phyloP scores from a whole-genome alignment of 1,139 yeast genomes.

The Zygoascus sp. region DNA sequence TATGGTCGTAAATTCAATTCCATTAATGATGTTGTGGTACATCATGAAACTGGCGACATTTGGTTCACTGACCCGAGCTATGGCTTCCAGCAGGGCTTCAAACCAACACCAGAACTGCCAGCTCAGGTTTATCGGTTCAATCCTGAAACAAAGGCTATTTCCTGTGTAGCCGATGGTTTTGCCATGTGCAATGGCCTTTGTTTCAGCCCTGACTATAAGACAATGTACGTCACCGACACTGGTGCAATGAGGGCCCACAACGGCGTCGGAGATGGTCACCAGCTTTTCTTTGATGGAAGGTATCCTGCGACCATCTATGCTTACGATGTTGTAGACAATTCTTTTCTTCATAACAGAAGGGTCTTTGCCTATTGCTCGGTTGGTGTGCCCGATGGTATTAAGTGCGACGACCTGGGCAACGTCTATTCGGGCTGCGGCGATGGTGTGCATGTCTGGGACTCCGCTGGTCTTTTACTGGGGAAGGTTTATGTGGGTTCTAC shows the following conservation, averaged over 20 bases:
- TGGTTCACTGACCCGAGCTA: slow-evolving; percentile 33
- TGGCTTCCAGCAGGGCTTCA: slow-evolving; percentile 24
- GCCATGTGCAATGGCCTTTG: slow-evolving; percentile 29
- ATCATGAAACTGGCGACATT: slow-evolving; percentile 25
- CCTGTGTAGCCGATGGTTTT: slow-evolving; percentile 29
- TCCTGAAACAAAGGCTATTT: slow-evolving; percentile 23
- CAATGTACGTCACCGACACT: slow-evolving; percentile 29
- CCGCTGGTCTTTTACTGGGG: slow-evolving; percentile 28
- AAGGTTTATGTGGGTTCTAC: slow-evolving; percentile 27
- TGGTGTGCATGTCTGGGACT: slow-evolving; percentile 33
- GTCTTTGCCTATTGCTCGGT: slow-evolving; percentile 28
- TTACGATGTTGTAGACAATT: slow-evolving; percentile 24
- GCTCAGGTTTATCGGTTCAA: slow-evolving; percentile 29
- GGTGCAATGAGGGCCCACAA: slow-evolving; percentile 20
- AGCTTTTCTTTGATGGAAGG: slow-evolving; percentile 1
- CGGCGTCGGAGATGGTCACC: slow-evolving; percentile 14
- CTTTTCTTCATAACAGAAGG: slow-evolving; percentile 23
- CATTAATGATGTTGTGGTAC: slow-evolving; percentile 28
- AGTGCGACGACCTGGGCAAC: slow-evolving; percentile 28
- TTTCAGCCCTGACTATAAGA: slow-evolving; percentile 26
- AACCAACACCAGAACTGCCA: slow-evolving; percentile 22
- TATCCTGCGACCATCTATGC: slow-evolving; percentile 26
- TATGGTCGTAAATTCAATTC: slow-evolving; percentile 29
- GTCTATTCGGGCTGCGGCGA: slow-evolving; percentile 31
- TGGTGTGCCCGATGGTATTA: slow-evolving; percentile 33